A percentile compares a stretch with the other conserved stretches of the same genome.
phyloP scores from a whole-genome alignment of 176 grass and related monocot species.

The Cenchrus americanus region DNA sequence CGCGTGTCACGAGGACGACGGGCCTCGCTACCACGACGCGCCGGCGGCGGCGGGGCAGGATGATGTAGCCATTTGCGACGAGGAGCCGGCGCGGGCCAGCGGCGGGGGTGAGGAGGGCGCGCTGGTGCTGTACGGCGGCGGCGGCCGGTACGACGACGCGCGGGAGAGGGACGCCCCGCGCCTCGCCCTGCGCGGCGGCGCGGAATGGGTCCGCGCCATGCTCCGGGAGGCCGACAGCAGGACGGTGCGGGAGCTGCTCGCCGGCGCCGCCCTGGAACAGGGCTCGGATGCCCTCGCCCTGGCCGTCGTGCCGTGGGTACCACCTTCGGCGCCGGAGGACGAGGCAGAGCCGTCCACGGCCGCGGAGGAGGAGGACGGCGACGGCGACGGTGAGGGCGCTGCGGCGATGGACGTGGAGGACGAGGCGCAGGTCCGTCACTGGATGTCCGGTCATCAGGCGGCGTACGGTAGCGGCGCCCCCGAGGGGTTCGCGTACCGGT shows the following conservation, averaged over 20 bases:
- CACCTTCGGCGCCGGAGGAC: neutral
- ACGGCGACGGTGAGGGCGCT: neutral
- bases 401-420: conserved; percentile 50
- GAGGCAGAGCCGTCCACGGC: neutral
- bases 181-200: neutral
- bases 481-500: conserved; percentile 26
- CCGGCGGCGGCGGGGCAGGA: neutral
- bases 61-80: conserved; percentile 43
- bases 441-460: neutral
- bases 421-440: neutral
- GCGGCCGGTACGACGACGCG: neutral
- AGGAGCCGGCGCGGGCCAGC: neutral
- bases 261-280: neutral
- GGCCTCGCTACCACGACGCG: neutral
- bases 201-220: conserved; percentile 33
- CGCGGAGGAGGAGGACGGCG: neutral
- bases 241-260: conserved; percentile 42
- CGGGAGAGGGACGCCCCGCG: neutral
- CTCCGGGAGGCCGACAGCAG: conserved; percentile 41
- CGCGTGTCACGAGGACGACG: neutral
- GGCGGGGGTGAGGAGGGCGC: neutral
- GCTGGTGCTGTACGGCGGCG: conserved; percentile 19
- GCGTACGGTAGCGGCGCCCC: neutral
- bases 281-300: neutral
- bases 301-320: conserved; percentile 47